Percentiles rank a stretch among this genome's conserved stretches.
Evolutionary conservation across 2,329 filamentous ascomycete species (phyloP).

Genomic region (Lecanoromycetidae sp.): DNA sequence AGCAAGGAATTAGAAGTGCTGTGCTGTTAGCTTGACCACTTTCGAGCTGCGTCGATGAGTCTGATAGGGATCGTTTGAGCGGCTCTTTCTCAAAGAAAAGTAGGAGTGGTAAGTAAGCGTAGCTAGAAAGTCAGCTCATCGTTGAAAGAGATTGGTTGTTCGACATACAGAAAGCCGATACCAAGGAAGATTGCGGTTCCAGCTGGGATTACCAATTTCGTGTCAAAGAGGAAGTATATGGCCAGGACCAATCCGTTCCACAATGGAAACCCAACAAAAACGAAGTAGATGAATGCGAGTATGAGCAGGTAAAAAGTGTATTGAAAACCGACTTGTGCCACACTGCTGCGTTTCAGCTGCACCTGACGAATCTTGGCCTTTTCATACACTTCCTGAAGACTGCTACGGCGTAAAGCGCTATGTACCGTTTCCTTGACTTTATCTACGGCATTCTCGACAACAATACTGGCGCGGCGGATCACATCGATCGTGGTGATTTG

Average conservation of each 20-base stretch:
- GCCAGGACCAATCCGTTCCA: conserved; percentile 36
- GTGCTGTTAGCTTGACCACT: conserved; percentile 26
- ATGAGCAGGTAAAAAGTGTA: conserved; percentile 29
- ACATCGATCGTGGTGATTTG: neutral
- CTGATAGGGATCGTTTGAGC: conserved; percentile 14
- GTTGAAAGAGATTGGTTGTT: neutral
- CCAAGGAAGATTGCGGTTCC: conserved; percentile 32
- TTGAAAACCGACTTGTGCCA: conserved; percentile 29
- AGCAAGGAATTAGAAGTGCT: conserved; percentile 37
- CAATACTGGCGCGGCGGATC: conserved; percentile 2
- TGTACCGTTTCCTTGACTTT: neutral
- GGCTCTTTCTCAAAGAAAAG: conserved; percentile 26
- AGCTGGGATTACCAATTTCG: conserved; percentile 31
- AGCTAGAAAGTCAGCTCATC: conserved; percentile 18
- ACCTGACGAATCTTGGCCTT: conserved; percentile 6
- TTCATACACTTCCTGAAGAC: conserved; percentile 4
- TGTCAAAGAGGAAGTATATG: conserved; percentile 31
- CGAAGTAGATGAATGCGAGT: conserved; percentile 33
- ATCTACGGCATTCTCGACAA: neutral
- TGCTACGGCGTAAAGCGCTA: neutral
- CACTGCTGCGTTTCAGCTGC: conserved; percentile 23
- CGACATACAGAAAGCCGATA: conserved; percentile 27
- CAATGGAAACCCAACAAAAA: conserved; percentile 35
- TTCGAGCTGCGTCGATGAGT: conserved; percentile 7
- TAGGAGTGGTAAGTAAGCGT: conserved; percentile 24